Evolutionary conservation across 2,329 filamentous ascomycete genomes (phyloP).

Genomic region (Nemania sp.): DNA sequence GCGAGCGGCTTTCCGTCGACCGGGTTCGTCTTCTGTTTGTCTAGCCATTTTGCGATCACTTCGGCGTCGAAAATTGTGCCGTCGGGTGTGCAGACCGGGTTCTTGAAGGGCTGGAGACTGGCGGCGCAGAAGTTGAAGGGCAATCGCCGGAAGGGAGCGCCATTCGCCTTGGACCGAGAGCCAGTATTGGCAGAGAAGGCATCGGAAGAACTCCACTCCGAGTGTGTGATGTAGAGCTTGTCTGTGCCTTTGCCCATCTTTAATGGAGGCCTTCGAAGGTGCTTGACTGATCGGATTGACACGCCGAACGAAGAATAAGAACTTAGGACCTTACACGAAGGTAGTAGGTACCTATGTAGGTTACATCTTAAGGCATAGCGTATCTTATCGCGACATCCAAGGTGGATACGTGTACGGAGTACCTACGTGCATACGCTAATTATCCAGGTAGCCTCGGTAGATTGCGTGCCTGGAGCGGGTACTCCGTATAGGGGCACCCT

Average conservation of each 20-base stretch:
- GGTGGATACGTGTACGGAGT: too few species aligned
- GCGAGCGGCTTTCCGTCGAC: conserved; percentile 80
- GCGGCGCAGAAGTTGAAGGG: conserved; percentile 99
- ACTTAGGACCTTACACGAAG: neutral
- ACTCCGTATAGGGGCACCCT: too few species aligned
- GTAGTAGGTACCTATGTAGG: neutral
- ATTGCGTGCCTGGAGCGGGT: too few species aligned
- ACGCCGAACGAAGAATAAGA: neutral
- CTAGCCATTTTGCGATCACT: conserved; percentile 91
- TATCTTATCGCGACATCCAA: too few species aligned
- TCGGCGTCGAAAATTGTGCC: conserved; percentile 95
- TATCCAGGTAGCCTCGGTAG: too few species aligned
- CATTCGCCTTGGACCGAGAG: conserved; percentile 56
- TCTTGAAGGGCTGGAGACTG: conserved; percentile 90
- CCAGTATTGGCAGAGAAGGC: conserved; percentile 82
- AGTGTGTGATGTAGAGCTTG: conserved; percentile 83
- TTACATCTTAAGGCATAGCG: neutral
- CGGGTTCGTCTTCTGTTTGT: conserved; percentile 91
- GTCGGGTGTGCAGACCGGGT: conserved; percentile 85
- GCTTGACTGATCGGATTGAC: too few species aligned
- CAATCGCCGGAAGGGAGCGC: conserved; percentile 78
- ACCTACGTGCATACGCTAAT: too few species aligned
- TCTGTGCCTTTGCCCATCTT: conserved; percentile 58
- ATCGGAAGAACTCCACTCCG: conserved; percentile 93
- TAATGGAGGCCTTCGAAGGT: neutral